Evolutionary conservation across 169 alveolate genomes (phyloP), one percentile per base, ranked within the genome.

Genomic region (Besnoitia besnoiti): DNA sequence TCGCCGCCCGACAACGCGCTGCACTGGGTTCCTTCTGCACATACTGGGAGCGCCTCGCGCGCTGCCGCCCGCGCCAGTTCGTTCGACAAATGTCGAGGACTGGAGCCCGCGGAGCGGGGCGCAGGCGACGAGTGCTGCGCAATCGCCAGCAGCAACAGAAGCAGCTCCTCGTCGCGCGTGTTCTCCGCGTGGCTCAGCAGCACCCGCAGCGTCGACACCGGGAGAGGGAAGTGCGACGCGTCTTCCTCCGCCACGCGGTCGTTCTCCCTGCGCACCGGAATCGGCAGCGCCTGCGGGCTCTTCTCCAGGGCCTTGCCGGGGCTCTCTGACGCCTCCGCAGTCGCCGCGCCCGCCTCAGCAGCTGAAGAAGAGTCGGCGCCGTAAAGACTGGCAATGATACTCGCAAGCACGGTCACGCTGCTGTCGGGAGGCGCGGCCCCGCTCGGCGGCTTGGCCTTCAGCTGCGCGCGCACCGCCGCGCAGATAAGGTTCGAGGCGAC

Each of bases 381-480:
- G 82, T 73, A 73, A 24, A 73, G n/a, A 30, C 82, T 73, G n/a
- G 14, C 16, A 42, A 73, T 73, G 5, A 73, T 19, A 0, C 82
- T 73, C 7, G 82, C 10, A 21, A 73, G 82, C 14, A 73, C 47
- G 3, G 5, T 73, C n/a, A 27, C 82, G 5, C n/a, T 37, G 8
- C 24, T 19, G 3, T n/a, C 46, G 24, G 67, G 14, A 16, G 67
- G 67, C 46, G 16, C 27, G 39, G 24, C 44, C 16, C 16, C 27
- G 0, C 14, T 16, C 82, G 16, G 82, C 39, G 33, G 14, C 8
- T 39, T 42, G 2, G 47, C 82, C 21, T n/a, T n/a, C 82, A 73
- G 46, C 82, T 73, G 82, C 12, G 82, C 46, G 44, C 82, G 82
- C 10, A 73, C 19, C 14, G 82, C 82, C 82, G 82, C 82, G 21